These are phyloP conservation scores for Blepharisma japonicum DNA, from an alignment of 73 alveolate genomes.

Conservation along the genomic window DNA sequence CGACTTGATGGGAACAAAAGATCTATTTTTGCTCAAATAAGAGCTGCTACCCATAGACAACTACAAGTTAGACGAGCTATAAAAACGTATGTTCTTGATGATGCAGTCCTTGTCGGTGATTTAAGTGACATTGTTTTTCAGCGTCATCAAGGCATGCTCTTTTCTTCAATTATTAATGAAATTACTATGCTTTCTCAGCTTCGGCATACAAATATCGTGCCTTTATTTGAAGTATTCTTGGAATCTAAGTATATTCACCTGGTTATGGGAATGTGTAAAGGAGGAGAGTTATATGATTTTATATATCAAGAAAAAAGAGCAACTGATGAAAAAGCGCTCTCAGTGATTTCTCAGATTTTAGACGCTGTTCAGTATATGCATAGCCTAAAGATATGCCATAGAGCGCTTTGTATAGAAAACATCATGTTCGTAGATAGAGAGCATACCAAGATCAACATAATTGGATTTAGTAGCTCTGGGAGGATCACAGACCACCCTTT, in stretches of 20 bases:
- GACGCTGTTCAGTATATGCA: slow-evolving; percentile 28
- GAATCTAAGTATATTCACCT: slow-evolving; percentile 6
- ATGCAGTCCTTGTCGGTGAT: background rate
- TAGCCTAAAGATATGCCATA: slow-evolving; percentile 1
- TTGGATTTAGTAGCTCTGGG: background rate
- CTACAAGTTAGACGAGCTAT: background rate
- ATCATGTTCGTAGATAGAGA: slow-evolving; percentile 6
- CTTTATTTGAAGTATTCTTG: background rate
- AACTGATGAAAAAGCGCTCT: background rate
- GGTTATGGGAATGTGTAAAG: slow-evolving; percentile 15
- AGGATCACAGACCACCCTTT: background rate
- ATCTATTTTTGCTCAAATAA: background rate
- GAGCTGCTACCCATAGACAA: background rate
- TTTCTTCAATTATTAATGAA: slow-evolving; percentile 14
- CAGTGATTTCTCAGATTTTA: background rate
- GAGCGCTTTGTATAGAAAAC: slow-evolving; percentile 22
- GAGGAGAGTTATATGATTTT: slow-evolving; percentile 20
- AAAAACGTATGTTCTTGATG: background rate
- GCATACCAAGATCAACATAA: background rate
- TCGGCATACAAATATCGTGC: slow-evolving; percentile 4
- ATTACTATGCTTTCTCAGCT: background rate
- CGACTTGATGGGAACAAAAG: background rate
- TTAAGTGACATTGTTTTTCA: background rate
- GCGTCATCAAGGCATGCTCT: background rate
- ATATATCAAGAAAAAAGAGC: background rate